Evolutionary conservation across 768 basidiomycete genomes (phyloP), one percentile per base, ranked within the genome.

Genomic region (Gymnopilus dilepis): DNA sequence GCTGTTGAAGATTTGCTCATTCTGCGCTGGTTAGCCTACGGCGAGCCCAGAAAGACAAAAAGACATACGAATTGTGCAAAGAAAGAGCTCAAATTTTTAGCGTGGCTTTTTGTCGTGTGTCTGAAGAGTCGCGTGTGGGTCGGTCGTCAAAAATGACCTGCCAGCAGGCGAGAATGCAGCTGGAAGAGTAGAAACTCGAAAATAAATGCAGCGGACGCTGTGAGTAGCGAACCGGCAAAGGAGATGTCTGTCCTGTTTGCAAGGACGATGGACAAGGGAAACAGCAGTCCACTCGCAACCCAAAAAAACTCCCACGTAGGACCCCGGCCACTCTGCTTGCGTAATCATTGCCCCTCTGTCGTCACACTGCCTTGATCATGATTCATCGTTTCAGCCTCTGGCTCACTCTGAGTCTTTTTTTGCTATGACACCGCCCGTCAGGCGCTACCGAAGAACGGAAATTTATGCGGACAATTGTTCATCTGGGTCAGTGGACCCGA

Each of bases 1-100:
- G 86, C 82, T 76, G 89, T 85, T 68, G 91, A 87, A 79, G 86
- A 86, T 89, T 90, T 95, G 92, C 92, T 96, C 94, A 96, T 96
- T 93, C 91, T 93, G 66, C 7, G 54, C 21, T 15, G 33, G 31
- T 56, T 40, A 26, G 45, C 7, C 12, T 24, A 38, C 26, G 40
- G 37, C 11, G 30, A 31, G 15, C 12, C 13, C 15, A 43, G 57
- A 51, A 55, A 61, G 56, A 50, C 70, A 57, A 69, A 63, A 40
- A 37, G 26, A 74, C 77, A 64, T 63, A 81, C 80, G 81, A 82
- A 80, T 78, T 76, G 70, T 77, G 74, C 72, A 73, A 74, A 71
- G 71, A 70, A 63, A 64, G 62, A 67, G 59, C 62, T 64, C 67
- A 70, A 62, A 66, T 79, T 79, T n/a, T 67, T 77, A 75, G 78